Percentiles rank a stretch among this genome's conserved stretches.
Evolutionary conservation across 2,329 filamentous ascomycete species (phyloP).

Genomic region (Penicillium sp.): DNA sequence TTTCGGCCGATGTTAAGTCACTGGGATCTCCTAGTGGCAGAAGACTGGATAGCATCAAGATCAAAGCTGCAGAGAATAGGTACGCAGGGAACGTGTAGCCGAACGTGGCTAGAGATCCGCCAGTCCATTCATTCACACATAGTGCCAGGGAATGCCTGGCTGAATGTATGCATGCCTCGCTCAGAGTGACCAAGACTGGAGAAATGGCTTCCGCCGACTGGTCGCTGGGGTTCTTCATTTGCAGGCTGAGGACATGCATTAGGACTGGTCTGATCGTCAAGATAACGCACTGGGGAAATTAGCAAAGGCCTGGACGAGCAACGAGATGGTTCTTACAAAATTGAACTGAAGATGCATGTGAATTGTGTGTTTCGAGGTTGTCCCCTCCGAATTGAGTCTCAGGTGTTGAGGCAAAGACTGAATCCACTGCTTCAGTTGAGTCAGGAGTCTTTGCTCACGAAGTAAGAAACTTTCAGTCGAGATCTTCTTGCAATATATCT

Average conservation of each 20-base stretch:
- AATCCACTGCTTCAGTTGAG: constrained; percentile 34
- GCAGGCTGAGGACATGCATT: constrained; percentile 29
- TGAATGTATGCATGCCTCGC: constrained; percentile 34
- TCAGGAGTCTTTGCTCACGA: constrained; percentile 35
- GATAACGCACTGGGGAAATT: constrained; percentile 32
- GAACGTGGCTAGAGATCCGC: constrained; percentile 30
- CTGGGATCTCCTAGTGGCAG: constrained; percentile 16
- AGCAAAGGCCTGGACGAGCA: background rate
- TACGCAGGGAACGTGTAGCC: constrained; percentile 36
- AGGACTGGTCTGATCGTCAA: constrained; percentile 36
- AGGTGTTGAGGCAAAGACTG: constrained; percentile 30
- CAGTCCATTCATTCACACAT: constrained; percentile 34
- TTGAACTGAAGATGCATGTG: constrained; percentile 36
- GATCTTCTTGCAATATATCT: constrained; percentile 29
- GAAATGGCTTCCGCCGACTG: constrained; percentile 13
- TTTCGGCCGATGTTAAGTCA: constrained; percentile 24
- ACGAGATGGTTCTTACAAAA: constrained; percentile 19
- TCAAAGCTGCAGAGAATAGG: constrained; percentile 33
- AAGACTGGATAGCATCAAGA: constrained; percentile 30
- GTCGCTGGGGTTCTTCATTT: constrained; percentile 3
- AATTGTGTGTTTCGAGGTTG: constrained; percentile 23
- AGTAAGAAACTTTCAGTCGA: constrained; percentile 32
- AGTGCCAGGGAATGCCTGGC: constrained; percentile 31
- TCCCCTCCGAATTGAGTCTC: constrained; percentile 15
- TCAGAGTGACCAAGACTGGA: constrained; percentile 27